Conservation (phyloP, 2,329 filamentous ascomycete species). For the Blastomyces emzantsi region DNA sequence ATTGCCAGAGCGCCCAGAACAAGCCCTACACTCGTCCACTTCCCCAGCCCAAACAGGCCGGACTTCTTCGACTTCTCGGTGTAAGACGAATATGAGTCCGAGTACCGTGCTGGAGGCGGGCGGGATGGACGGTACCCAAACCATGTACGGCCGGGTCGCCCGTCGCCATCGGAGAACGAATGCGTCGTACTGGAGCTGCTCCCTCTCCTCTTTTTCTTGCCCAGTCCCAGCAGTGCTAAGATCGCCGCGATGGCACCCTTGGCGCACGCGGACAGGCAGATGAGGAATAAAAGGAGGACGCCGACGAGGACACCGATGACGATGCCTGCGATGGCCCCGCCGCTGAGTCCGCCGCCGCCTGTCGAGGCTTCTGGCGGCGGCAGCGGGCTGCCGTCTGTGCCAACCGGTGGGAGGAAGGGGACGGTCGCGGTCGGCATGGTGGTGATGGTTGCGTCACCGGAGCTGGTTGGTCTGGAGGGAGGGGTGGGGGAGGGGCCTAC, state of each 20-base stretch:
- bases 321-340: constrained; percentile 44
- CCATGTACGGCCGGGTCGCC: constrained; percentile 24
- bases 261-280: constrained; percentile 39
- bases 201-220: constrained; percentile 28
- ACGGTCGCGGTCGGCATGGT: constrained; percentile 37
- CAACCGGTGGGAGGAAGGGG: constrained; percentile 38
- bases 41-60: constrained; percentile 27
- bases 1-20: constrained; percentile 37
- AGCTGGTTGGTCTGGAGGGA: constrained; percentile 39
- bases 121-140: constrained; percentile 18
- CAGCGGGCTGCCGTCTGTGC: constrained; percentile 34
- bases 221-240: constrained; percentile 36
- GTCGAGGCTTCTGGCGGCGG: constrained; percentile 26
- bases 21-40: constrained; percentile 35
- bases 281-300: constrained; percentile 36
- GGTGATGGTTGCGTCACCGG: constrained; percentile 35
- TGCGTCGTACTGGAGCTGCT: constrained; percentile 22
- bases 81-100: constrained; percentile 16
- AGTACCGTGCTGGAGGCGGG: constrained; percentile 21
- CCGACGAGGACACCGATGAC: constrained; percentile 42
- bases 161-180: constrained; percentile 15
- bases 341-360: constrained; percentile 35
- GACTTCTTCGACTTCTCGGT: constrained; percentile 30
- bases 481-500: constrained; percentile 31
- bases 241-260: constrained; percentile 34